Evolutionary conservation across 2,329 filamentous ascomycete species (phyloP), one percentile per base, ranked within the genome.

Genomic region (Talaromyces sp.): DNA sequence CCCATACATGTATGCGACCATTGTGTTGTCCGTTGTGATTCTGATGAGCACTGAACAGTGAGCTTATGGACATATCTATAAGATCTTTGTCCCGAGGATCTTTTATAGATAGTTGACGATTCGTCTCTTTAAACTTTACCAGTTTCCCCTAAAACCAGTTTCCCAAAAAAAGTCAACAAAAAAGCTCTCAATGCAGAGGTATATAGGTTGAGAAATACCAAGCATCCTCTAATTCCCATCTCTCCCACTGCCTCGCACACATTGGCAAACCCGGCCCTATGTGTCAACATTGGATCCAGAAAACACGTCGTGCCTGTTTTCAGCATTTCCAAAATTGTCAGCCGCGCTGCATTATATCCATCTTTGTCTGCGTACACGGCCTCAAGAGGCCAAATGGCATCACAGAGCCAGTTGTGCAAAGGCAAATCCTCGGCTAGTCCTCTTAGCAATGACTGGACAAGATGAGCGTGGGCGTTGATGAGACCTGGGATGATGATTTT

Each of bases 1-100:
- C 72, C 78, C 78, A 81, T n/a, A 80, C 73, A 48, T 66, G 60
- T 24, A 65, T 85, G 77, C 77, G 84, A 81, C 46, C 80, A 81
- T 43, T 75, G 80, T 10, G 46, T 2, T 32, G 27, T 26, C 62
- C 59, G 24, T 70, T 62, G 31, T 67, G 65, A 54, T 59, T 55
- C 3, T 54, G 21, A 41, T 71, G 67, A 3, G 66, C 63, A 6
- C 63, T 56, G 0, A 70, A 21, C 2, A 70, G 67, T 1, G 65
- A 60, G 0, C 64, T 64, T 2, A 71, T 67, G 3, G 69, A 72
- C 70, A 70, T 71, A 5, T 68, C 62, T 11, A 56, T 67, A 56
- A 38, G 32, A 29, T 71, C 70, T 29, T 61, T 62, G 31, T 72
- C 70, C 48, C 69, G 57, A 2, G 70, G 65, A 52, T 71, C 68